Percentiles rank a stretch among this genome's conserved stretches.
Conservation (phyloP, 2,329 filamentous ascomycete species). For the Colletotrichum limetticola region DNA sequence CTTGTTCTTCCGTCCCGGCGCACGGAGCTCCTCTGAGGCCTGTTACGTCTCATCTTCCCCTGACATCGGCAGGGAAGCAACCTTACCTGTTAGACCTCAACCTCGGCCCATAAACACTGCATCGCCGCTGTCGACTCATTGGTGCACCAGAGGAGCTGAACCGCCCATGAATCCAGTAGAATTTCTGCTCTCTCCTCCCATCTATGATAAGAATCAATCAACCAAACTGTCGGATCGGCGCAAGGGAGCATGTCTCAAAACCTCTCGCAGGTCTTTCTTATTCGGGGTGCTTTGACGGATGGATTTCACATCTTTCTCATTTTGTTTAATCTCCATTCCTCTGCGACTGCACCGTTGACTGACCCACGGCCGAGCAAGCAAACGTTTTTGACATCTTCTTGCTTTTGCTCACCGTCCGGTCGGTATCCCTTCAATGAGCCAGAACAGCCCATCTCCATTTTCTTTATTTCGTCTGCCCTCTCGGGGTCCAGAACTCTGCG, state of each 20-base stretch:
- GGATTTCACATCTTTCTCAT: neutral
- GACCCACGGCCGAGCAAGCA: neutral
- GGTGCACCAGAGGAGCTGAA: neutral
- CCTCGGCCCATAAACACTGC: constrained; percentile 5
- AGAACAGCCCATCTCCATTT: neutral
- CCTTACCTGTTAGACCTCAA: neutral
- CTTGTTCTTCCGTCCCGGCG: constrained; percentile 17
- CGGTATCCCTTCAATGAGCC: neutral
- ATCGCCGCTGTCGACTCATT: constrained; percentile 6
- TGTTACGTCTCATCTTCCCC: neutral
- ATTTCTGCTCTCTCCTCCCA: constrained; percentile 1
- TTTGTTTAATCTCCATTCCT: neutral
- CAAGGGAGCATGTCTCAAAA: neutral
- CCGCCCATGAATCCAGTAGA: neutral
- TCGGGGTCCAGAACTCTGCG: neutral
- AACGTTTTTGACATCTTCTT: neutral
- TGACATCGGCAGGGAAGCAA: neutral
- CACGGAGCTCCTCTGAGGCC: constrained; percentile 8
- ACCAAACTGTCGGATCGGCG: constrained; percentile 4
- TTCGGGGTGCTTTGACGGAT: constrained; percentile 7
- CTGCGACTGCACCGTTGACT: neutral
- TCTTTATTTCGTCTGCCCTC: neutral
- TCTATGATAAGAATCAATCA: neutral
- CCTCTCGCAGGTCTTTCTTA: constrained; percentile 22
- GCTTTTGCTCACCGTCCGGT: constrained; percentile 12